These are phyloP conservation scores for Penicillium sp. DNA, from an alignment of 2,329 filamentous ascomycete species.

Conservation along the genomic window DNA sequence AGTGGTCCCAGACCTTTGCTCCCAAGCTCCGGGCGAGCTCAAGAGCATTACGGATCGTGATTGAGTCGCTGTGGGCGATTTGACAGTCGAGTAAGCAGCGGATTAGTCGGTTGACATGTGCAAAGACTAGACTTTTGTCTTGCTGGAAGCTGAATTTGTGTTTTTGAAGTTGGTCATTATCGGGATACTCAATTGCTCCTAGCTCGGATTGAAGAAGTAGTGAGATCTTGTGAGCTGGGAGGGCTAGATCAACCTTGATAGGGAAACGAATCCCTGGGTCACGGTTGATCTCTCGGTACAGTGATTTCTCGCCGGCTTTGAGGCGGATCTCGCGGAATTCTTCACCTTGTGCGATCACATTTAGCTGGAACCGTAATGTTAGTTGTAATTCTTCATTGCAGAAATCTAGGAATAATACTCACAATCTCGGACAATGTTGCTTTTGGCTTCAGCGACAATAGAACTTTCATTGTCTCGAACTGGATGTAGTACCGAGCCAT, in stretches of 20 bases:
- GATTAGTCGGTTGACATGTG: slow-evolving; percentile 67
- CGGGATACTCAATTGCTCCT: slow-evolving; percentile 63
- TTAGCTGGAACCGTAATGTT: slow-evolving; percentile 53
- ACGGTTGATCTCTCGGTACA: slow-evolving; percentile 72
- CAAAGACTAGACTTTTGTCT: slow-evolving; percentile 65
- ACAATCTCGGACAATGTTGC: slow-evolving; percentile 68
- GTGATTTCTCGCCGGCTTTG: slow-evolving; percentile 65
- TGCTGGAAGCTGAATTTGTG: slow-evolving; percentile 58
- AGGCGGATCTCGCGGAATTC: slow-evolving; percentile 75
- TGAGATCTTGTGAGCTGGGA: slow-evolving; percentile 71
- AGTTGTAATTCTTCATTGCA: not conserved
- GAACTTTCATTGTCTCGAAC: slow-evolving; percentile 74
- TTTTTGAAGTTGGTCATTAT: slow-evolving; percentile 57
- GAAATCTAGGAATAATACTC: slow-evolving; percentile 33
- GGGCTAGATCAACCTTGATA: slow-evolving; percentile 65
- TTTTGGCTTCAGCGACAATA: slow-evolving; percentile 62
- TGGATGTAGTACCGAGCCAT: slow-evolving; percentile 83
- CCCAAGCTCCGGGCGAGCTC: slow-evolving; percentile 75
- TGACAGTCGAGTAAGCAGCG: slow-evolving; percentile 77
- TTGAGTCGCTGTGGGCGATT: slow-evolving; percentile 61
- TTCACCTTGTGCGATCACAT: slow-evolving; percentile 63
- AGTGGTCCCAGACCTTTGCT: slow-evolving; percentile 78
- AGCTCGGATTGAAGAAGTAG: slow-evolving; percentile 75
- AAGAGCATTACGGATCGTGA: slow-evolving; percentile 66
- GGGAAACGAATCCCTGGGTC: slow-evolving; percentile 67